Base-by-base conservation (phyloP, 345 rosid genomes). In the Odontarrhena argentea region DNA sequence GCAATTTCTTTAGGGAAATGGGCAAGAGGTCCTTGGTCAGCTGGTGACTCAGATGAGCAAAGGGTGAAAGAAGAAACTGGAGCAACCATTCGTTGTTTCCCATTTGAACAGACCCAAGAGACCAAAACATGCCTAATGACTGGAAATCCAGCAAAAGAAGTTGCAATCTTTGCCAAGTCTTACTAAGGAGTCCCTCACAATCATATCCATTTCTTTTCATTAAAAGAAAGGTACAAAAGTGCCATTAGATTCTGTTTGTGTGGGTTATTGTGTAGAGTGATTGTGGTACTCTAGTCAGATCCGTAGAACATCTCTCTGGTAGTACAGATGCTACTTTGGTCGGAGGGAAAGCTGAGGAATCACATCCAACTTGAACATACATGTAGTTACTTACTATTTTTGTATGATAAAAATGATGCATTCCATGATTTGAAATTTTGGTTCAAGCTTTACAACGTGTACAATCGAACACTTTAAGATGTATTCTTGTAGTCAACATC, bases 1-100 rank as follows among this genome's bases (percentile, higher is more conserved):
- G 96, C 86, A 52, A 86, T 87, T 34, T 79, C 96, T 34, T 5
- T 55, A 62, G 97, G 95, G 45, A 94, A 94, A 82, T 94, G 99
- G 97, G 99, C 92, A 34, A 88, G 96, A 80, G 96, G 92, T 77
- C 87, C 92, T 47, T 94, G 99, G 99, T 88, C 88, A 51, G 95
- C 88, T 2, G 85, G 97, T 52, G 95, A 87, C 68, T 79, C 81
- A 0, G 97, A 91, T 59, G 96, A 94, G 70, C 47, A 79, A 68
- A 83, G 67, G 79, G 89, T 94, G 22, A 91, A 91, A 76, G 99
- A 94, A 78, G 99, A 94, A 82, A 91, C 97, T 1, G 92, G 97
- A 18, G 99, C 96, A 63, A 91, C 97, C 15, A 86, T 91, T 60
- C 64, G 97, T 15, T 91, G 97, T 82, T 94, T 81, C 71, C 97